Evolutionary conservation across 2,329 filamentous ascomycete species (phyloP), one percentile per base, ranked within the genome.

Genomic region (Sordariomycetes sp.): DNA sequence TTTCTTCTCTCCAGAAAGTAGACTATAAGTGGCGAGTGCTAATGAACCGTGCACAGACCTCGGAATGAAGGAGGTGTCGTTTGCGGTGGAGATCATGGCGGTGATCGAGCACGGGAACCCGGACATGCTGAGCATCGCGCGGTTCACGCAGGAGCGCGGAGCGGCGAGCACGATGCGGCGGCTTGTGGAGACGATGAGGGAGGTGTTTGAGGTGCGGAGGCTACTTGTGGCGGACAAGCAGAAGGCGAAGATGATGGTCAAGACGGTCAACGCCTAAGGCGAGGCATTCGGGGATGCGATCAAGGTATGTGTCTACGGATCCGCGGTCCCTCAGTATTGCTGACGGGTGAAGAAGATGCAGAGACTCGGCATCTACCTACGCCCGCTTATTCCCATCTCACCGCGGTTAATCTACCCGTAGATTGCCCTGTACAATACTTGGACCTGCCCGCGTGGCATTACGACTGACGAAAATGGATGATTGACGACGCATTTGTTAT

Each of bases 111-210:
- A 94, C 67, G 89, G 89, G 54, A 86, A 83, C 65, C 86, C 84
- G 62, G 85, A 83, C 53, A 86, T 86, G 53, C 79, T 97, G 58
- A 89, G 87, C 69, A 85, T 97, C 62, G 84, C 89, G 34, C 87
- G 90, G 40, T 90, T 97, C 69, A 93, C 89, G 1, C 92, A 97
- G 67, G 90, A 94, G 67, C 86, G 86, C 59, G 94, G 93, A n/a
- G 92, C 93, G 1, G 91, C 90, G 43, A 94, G 88, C 65, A 94
- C 88, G 64, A 96, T 97, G 74, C 82, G 90, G 68, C 86, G 84
- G 67, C 88, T 96, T 11, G 82, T 95, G 28, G 87, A 91, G 60
- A 87, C 88, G 3, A 78, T 97, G 64, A 80, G 86, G 63, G 77
- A 81, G 22, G 81, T 90, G 18, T 84, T 95, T 68, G 78, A 77